Conservation (phyloP, 177 flowering plant genomes). For the Vitis hybrid region DNA sequence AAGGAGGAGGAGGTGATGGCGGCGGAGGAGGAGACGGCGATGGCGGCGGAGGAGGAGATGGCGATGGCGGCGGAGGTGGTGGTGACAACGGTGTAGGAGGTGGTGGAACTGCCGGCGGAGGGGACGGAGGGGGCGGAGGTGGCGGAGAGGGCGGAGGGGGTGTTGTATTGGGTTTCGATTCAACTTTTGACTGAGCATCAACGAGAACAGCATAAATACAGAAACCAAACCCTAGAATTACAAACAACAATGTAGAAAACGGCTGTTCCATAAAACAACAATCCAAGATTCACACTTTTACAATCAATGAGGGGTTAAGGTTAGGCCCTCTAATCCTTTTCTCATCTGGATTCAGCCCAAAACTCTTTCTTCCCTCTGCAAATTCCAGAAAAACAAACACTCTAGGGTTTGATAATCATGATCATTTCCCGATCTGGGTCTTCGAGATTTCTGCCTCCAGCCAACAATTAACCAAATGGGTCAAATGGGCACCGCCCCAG, state of each 20-base stretch:
- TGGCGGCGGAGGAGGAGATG: constrained; percentile 20
- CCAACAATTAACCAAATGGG: constrained; percentile 6
- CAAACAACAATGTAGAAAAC: constrained; percentile 19
- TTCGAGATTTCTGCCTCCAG: background rate
- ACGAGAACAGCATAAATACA: constrained; percentile 19
- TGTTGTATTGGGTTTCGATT: background rate
- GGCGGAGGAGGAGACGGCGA: constrained; percentile 22
- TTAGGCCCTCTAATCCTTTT: background rate
- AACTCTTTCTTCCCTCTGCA: background rate
- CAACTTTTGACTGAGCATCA: constrained; percentile 21
- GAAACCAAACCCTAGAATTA: constrained; percentile 25
- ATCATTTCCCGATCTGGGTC: constrained; percentile 3
- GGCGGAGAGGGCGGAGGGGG: constrained; percentile 14
- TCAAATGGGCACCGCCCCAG: constrained; percentile 4
- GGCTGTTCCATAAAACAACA: constrained; percentile 33
- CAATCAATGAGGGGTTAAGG: background rate
- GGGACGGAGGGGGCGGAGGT: constrained; percentile 22
- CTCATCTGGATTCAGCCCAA: constrained; percentile 16
- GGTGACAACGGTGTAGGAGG: constrained; percentile 16
- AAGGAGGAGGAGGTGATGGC: constrained; percentile 16
- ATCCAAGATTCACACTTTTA: constrained; percentile 1
- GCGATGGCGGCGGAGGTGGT: constrained; percentile 19
- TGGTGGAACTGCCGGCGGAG: constrained; percentile 21
- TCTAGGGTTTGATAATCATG: background rate
- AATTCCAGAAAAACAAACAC: background rate